Percentiles rank a stretch among this genome's conserved stretches.
These are phyloP conservation scores for Phytopythium kandeliae DNA, from an alignment of 352 stramenopile genomes.

Conservation along the genomic window DNA sequence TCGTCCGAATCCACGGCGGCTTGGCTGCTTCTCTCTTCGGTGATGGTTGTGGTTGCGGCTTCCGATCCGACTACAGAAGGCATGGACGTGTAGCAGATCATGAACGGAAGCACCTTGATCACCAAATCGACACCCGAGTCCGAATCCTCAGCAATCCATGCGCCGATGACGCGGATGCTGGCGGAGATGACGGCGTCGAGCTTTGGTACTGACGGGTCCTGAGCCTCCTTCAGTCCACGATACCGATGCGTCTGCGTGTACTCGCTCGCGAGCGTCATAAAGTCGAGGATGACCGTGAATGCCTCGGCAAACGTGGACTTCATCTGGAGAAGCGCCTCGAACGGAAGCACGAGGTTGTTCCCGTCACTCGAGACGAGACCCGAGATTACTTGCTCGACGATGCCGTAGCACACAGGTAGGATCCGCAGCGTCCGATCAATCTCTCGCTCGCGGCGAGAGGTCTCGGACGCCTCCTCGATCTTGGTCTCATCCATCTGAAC, in stretches of 20 bases:
- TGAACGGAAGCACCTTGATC: slow-evolving; percentile 69
- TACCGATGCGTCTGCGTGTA: slow-evolving; percentile 74
- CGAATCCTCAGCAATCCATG: slow-evolving; percentile 82
- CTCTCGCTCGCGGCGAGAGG: slow-evolving; percentile 37
- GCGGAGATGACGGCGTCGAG: slow-evolving; percentile 73
- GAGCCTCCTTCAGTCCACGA: slow-evolving; percentile 29
- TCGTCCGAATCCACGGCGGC: slow-evolving; percentile 45
- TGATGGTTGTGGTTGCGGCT: too few relatives aligned
- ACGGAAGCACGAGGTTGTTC: slow-evolving; percentile 42
- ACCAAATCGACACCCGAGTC: slow-evolving; percentile 64
- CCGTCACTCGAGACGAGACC: slow-evolving; percentile 50
- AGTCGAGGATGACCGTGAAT: slow-evolving; percentile 67
- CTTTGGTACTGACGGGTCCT: slow-evolving; percentile 33
- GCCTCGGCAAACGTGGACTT: slow-evolving; percentile 64
- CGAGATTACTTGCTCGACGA: slow-evolving; percentile 67
- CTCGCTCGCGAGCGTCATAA: slow-evolving; percentile 58
- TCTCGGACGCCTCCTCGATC: slow-evolving; percentile 39
- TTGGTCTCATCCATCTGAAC: slow-evolving; percentile 62
- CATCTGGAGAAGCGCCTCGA: slow-evolving; percentile 66
- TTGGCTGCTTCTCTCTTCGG: too few relatives aligned
- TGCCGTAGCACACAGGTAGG: slow-evolving; percentile 71
- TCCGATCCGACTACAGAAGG: too few relatives aligned
- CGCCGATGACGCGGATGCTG: slow-evolving; percentile 66
- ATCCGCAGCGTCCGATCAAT: slow-evolving; percentile 48
- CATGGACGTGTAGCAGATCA: slow-evolving; percentile 77